phyloP scores from a whole-genome alignment of 345 rosid genomes.

The Eucalyptus paniculata region DNA sequence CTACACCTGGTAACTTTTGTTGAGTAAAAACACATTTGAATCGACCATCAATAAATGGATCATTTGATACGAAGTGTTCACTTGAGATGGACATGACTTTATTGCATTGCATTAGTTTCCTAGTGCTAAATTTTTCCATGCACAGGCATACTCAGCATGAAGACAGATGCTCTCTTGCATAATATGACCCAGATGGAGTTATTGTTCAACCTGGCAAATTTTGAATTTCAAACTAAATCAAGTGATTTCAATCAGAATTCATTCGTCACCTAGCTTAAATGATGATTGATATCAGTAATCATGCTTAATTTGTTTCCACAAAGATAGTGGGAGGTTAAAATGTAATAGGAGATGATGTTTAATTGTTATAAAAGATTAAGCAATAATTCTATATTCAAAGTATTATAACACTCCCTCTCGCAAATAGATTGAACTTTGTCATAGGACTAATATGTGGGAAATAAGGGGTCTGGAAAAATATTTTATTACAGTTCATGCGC shows the following conservation, averaged over 20 bases:
- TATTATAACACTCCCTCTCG: not conserved
- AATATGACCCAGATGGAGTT: not conserved
- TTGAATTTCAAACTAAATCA: not conserved
- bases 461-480: not conserved
- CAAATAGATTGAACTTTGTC: not conserved
- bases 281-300: not conserved
- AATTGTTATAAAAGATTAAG: not conserved
- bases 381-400: not conserved
- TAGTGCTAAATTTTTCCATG: not conserved
- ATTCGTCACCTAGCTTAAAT: not conserved
- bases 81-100: not conserved
- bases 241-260: not conserved
- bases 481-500: not conserved
- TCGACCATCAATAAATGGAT: not conserved
- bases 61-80: not conserved
- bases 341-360: not conserved
- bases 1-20: not conserved
- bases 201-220: not conserved
- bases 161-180: not conserved
- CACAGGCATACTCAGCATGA: not conserved
- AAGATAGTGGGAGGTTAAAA: not conserved
- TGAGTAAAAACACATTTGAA: not conserved
- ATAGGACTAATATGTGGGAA: not conserved
- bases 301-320: not conserved
- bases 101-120: not conserved